These are phyloP conservation scores for Colletotrichum godetiae DNA, from an alignment of 2,329 filamentous ascomycete species.

Conservation along the genomic window DNA sequence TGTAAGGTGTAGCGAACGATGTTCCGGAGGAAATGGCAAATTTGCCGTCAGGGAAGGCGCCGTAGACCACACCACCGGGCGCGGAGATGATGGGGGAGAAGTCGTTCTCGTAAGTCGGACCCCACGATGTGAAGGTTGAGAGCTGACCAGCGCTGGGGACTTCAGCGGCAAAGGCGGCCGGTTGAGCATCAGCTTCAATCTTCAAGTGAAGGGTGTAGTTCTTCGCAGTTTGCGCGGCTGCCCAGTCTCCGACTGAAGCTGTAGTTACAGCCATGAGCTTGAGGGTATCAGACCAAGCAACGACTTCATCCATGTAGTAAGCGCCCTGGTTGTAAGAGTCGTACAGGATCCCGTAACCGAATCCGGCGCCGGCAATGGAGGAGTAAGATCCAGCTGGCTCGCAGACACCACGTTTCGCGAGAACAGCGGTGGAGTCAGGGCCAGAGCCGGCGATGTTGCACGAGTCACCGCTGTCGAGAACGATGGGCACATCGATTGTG, in stretches of 20 bases:
- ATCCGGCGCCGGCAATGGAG: constrained; percentile 19
- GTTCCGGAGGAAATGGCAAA: constrained; percentile 38
- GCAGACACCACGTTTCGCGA: constrained; percentile 36
- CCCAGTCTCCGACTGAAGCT: constrained; percentile 35
- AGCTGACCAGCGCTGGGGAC: constrained; percentile 34
- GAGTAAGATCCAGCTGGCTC: neutral
- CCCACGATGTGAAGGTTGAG: constrained; percentile 38
- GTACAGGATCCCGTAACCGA: constrained; percentile 31
- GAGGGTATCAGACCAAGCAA: neutral
- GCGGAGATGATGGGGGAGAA: constrained; percentile 35
- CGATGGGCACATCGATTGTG: constrained; percentile 15
- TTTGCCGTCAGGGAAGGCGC: constrained; percentile 33
- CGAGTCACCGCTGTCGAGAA: constrained; percentile 32
- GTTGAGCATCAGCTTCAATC: constrained; percentile 28
- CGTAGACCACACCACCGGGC: constrained; percentile 38
- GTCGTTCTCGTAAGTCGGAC: constrained; percentile 39
- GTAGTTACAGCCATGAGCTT: constrained; percentile 33
- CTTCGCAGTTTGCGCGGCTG: constrained; percentile 7
- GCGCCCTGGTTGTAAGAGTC: constrained; percentile 39
- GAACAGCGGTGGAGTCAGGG: constrained; percentile 12
- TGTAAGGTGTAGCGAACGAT: constrained; percentile 38
- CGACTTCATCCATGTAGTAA: constrained; percentile 25
- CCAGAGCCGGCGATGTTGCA: constrained; percentile 33
- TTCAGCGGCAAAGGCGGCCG: constrained; percentile 17
- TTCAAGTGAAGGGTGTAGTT: constrained; percentile 31